Conservation (phyloP, 2,329 filamentous ascomycete species). For the Geoglossum cookeanum region DNA sequence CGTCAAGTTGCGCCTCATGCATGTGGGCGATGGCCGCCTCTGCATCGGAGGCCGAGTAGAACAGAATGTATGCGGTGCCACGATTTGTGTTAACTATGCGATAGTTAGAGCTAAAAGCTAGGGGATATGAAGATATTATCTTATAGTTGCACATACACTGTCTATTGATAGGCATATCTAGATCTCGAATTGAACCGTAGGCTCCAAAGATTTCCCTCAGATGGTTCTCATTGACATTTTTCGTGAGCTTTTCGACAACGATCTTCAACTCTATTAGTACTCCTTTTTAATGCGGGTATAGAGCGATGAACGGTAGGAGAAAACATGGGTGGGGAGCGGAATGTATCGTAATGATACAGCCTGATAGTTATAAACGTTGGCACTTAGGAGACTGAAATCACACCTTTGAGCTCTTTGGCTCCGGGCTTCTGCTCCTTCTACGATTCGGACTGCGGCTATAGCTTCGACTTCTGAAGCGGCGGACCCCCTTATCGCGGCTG, state of each 20-base stretch:
- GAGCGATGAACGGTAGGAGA: background rate
- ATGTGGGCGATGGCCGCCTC: conserved; percentile 85
- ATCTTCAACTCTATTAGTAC: conserved; percentile 36
- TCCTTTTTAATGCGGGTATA: background rate
- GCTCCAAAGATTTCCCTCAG: conserved; percentile 79
- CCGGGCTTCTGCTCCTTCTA: conserved; percentile 13
- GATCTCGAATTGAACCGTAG: conserved; percentile 68
- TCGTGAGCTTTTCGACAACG: conserved; percentile 87
- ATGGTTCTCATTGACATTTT: conserved; percentile 80
- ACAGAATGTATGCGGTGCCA: conserved; percentile 85
- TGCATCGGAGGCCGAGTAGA: conserved; percentile 54
- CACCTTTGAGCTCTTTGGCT: conserved; percentile 21
- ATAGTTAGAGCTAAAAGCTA: background rate
- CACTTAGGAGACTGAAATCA: background rate
- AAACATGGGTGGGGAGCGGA: background rate
- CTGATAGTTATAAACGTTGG: background rate
- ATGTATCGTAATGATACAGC: background rate
- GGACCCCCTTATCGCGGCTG: conserved; percentile 3
- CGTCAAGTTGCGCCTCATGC: conserved; percentile 93
- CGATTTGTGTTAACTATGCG: conserved; percentile 63
- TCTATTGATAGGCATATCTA: conserved; percentile 80
- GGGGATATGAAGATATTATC: background rate
- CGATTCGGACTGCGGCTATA: conserved; percentile 18
- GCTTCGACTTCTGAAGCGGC: conserved; percentile 14
- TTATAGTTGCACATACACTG: conserved; percentile 39